Percentiles rank a stretch among this genome's conserved stretches.
phyloP scores from a whole-genome alignment of 108 stramenopile genomes.

The Cyclotella baltica region DNA sequence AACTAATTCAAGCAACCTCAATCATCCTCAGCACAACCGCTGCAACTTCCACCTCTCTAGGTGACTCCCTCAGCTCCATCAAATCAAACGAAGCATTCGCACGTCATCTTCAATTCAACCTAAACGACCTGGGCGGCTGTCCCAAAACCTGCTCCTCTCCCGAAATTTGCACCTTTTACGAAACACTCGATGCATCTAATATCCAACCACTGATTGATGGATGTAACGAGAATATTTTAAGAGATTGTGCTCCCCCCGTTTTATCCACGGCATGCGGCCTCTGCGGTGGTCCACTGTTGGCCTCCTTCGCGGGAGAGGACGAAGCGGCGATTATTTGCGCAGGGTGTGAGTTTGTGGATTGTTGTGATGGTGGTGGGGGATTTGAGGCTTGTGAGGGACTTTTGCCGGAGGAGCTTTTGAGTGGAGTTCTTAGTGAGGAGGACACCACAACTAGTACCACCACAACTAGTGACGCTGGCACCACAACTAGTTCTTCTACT shows the following conservation, averaged over 20 bases:
- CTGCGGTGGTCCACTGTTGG: not conserved
- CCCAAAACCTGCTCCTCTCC: not conserved
- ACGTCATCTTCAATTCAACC: not conserved
- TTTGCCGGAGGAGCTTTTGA: not conserved
- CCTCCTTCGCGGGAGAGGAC: not conserved
- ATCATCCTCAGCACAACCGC: not conserved
- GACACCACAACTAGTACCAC: not conserved
- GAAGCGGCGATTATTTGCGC: not conserved
- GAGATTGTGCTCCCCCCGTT: slow-evolving; percentile 2
- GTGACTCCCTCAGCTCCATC: not conserved
- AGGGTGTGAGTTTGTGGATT: slow-evolving; percentile 1
- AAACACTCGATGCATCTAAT: not conserved
- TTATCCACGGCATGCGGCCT: not conserved
- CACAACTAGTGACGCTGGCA: not conserved
- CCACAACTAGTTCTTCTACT: not conserved
- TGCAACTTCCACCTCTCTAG: not conserved
- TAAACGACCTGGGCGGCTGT: not conserved
- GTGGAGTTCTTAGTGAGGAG: not conserved
- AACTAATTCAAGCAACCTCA: not conserved
- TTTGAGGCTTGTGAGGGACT: not conserved
- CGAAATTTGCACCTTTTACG: slow-evolving; percentile 9
- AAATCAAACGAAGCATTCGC: not conserved
- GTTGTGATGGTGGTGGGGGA: not conserved
- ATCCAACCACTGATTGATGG: not conserved
- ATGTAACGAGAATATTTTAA: not conserved